A percentile compares a stretch with the other conserved stretches of the same genome.
Evolutionary conservation across 2,329 filamentous ascomycete species (phyloP).

Genomic region (Pseudogymnoascus sp.): DNA sequence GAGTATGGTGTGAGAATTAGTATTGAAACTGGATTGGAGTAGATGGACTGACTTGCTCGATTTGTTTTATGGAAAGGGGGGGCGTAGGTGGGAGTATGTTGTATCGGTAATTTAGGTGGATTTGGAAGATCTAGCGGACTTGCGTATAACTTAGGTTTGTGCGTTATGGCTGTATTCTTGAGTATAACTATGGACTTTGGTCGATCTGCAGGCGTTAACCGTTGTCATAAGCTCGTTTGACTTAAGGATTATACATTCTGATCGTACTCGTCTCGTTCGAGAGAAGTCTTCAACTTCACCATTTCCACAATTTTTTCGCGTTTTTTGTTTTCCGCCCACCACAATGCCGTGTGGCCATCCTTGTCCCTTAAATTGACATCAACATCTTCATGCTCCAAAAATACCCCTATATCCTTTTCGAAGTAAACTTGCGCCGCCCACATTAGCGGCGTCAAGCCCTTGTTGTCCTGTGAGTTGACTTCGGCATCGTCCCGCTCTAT

Average conservation of each 20-base stretch:
- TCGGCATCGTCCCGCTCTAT: neutral
- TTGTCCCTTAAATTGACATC: constrained; percentile 3
- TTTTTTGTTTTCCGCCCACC: neutral
- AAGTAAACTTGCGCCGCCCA: neutral
- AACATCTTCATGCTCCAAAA: neutral
- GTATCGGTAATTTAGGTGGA: too few relatives aligned
- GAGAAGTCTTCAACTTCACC: neutral
- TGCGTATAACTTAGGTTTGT: too few relatives aligned
- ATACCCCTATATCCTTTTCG: neutral
- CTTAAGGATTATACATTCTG: neutral
- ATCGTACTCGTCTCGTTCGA: neutral
- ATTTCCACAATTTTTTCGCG: neutral
- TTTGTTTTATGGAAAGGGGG: too few relatives aligned
- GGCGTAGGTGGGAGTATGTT: too few relatives aligned
- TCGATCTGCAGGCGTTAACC: neutral
- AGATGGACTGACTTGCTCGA: too few relatives aligned
- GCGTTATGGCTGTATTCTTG: neutral
- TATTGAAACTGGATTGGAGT: too few relatives aligned
- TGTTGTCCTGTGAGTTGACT: neutral
- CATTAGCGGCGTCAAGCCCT: constrained; percentile 5
- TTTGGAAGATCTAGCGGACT: too few relatives aligned
- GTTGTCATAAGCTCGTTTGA: neutral
- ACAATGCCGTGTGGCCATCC: neutral
- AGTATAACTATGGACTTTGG: neutral
- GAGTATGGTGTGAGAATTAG: too few relatives aligned